Evolutionary conservation across 345 rosid species (phyloP).

Genomic region (Microcos paniculata): DNA sequence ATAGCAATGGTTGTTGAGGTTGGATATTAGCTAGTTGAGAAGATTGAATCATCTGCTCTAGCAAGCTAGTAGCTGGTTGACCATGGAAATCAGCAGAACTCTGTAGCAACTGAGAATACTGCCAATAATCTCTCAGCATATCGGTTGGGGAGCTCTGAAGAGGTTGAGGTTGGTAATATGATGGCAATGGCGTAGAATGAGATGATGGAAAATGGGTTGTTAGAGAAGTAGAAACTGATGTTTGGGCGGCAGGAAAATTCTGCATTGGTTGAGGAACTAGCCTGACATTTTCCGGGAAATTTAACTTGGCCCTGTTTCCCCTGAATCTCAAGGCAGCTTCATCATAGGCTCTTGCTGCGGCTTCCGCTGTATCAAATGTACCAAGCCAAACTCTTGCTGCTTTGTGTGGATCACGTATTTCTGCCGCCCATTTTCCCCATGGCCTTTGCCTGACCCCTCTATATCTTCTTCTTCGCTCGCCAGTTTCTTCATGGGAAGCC

Average conservation of each 20-base stretch:
- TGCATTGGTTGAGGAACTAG: constrained; percentile 26
- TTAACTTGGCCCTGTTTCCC: constrained; percentile 78
- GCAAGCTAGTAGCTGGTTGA: constrained; percentile 26
- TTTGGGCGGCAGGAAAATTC: constrained; percentile 26
- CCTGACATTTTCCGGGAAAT: constrained; percentile 72
- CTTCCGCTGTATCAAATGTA: constrained; percentile 80
- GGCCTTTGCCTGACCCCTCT: constrained; percentile 92
- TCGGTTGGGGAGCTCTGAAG: constrained; percentile 15
- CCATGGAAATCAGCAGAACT: constrained; percentile 30
- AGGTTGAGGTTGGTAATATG: constrained; percentile 24
- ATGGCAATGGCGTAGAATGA: constrained; percentile 12
- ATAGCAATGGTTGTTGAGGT: constrained; percentile 3
- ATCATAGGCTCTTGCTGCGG: constrained; percentile 89
- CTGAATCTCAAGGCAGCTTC: constrained; percentile 84
- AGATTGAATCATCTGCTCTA: constrained; percentile 37
- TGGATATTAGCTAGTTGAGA: constrained; percentile 32
- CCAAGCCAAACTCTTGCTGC: constrained; percentile 91
- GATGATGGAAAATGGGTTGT: constrained; percentile 9
- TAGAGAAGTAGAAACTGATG: constrained; percentile 16
- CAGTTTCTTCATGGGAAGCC: constrained; percentile 31
- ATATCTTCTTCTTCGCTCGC: constrained; percentile 57
- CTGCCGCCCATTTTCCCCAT: constrained; percentile 95
- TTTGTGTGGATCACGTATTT: constrained; percentile 82
- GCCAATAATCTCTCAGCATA: constrained; percentile 39
- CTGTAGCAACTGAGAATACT: constrained; percentile 51